A percentile compares a stretch with the other conserved stretches of the same genome.
Conservation (phyloP, 768 basidiomycete species). For the Termitomyces titanicus region DNA sequence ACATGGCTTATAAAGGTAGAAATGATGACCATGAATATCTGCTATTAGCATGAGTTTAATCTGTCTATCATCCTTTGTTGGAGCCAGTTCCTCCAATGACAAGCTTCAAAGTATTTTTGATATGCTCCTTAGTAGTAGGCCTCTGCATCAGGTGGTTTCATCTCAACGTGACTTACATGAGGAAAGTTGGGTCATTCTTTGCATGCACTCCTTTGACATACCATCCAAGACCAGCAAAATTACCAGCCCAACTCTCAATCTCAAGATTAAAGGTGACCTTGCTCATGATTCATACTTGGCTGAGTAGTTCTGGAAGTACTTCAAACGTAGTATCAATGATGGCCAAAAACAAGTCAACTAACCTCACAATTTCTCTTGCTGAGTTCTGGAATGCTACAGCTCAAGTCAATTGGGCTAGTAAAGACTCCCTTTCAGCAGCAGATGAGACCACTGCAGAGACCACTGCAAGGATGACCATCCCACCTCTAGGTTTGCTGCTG, state of each 20-base stretch:
- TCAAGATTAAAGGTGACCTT: not conserved
- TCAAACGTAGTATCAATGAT: not conserved
- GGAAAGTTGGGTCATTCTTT: not conserved
- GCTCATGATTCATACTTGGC: not conserved
- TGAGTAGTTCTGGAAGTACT: not conserved
- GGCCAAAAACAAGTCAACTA: not conserved
- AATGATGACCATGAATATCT: too few species aligned
- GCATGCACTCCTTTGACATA: not conserved
- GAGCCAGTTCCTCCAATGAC: too few species aligned
- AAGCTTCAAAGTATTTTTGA: too few species aligned
- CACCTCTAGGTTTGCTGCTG: not conserved
- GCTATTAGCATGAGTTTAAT: too few species aligned
- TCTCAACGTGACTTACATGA: not conserved
- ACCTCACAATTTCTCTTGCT: not conserved
- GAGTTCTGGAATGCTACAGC: too few species aligned
- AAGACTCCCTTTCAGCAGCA: too few species aligned
- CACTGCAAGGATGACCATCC: too few species aligned
- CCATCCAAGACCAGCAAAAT: not conserved
- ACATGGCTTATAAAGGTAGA: too few species aligned
- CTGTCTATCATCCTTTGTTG: too few species aligned
- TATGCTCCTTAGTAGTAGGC: too few species aligned
- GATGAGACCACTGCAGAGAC: too few species aligned
- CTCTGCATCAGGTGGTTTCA: not conserved
- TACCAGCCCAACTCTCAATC: not conserved
- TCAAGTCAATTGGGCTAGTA: too few species aligned